These are phyloP conservation scores for Jaminaea rosea DNA, from an alignment of 1,284 basidiomycete species.

Conservation along the genomic window DNA sequence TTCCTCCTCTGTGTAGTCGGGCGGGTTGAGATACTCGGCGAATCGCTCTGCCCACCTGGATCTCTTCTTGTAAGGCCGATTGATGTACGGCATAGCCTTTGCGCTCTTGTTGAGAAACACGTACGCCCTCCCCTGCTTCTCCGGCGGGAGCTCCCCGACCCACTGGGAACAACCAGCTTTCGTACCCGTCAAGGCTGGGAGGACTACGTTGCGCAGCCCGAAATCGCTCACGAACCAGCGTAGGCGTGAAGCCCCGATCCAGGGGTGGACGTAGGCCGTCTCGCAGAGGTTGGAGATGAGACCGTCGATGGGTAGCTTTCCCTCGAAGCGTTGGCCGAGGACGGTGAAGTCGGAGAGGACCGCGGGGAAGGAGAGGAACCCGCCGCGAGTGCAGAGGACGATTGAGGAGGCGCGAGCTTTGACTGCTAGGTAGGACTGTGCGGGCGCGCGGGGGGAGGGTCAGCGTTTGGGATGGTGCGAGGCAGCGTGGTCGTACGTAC, in stretches of 20 bases:
- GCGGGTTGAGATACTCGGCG: slow-evolving; percentile 48
- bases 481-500: background rate
- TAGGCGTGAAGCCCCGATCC: slow-evolving; percentile 54
- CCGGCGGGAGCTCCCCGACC: slow-evolving; percentile 57
- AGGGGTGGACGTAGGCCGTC: slow-evolving; percentile 52
- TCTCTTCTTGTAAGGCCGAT: slow-evolving; percentile 51
- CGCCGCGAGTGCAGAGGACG: slow-evolving; percentile 55
- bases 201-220: slow-evolving; percentile 57
- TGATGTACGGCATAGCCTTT: slow-evolving; percentile 44
- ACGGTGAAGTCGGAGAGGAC: slow-evolving; percentile 60
- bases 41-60: slow-evolving; percentile 40
- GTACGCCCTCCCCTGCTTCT: slow-evolving; percentile 56
- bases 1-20: slow-evolving; percentile 52
- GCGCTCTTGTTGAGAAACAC: slow-evolving; percentile 50
- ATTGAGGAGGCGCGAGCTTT: slow-evolving; percentile 56
- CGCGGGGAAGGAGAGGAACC: slow-evolving; percentile 57
- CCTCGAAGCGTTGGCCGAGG: slow-evolving; percentile 53
- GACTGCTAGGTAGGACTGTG: slow-evolving; percentile 54
- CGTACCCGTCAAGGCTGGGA: slow-evolving; percentile 59
- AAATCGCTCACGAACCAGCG: slow-evolving; percentile 62
- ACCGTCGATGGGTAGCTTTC: slow-evolving; percentile 57
- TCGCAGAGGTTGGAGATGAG: slow-evolving; percentile 57
- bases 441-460: too few relatives aligned
- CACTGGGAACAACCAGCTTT: slow-evolving; percentile 62
- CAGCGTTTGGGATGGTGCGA: background rate